Conservation (phyloP, 2,329 filamentous ascomycete species). For the Botrytis tulipae region DNA sequence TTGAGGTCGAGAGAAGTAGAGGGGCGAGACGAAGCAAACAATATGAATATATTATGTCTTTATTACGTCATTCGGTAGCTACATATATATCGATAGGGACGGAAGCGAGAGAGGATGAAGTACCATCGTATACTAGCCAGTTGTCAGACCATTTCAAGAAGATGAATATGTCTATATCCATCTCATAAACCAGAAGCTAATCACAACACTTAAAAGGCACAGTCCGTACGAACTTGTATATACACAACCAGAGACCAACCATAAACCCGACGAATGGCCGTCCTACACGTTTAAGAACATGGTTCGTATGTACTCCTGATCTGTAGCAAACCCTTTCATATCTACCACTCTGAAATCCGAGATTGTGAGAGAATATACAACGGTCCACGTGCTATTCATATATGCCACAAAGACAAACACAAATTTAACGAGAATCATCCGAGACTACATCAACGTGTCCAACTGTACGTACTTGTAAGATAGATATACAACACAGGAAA, state of each 20-base stretch:
- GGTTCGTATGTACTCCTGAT: neutral
- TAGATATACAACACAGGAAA: neutral
- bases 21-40: neutral
- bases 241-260: neutral
- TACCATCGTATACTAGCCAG: neutral
- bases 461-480: neutral
- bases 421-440: neutral
- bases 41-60: neutral
- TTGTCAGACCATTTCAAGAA: neutral
- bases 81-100: neutral
- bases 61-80: neutral
- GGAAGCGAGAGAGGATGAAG: neutral
- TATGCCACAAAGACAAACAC: neutral
- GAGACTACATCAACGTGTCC: neutral
- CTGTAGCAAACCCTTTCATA: neutral
- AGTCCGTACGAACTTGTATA: neutral
- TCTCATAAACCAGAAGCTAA: neutral
- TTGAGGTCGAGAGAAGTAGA: neutral
- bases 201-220: neutral
- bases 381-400: neutral
- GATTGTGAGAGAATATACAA: neutral
- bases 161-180: neutral
- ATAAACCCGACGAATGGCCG: neutral
- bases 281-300: neutral
- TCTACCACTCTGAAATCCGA: neutral